Evolutionary conservation across 371 early-diverging fungal genomes (phyloP).

Genomic region (Mucor indicus): DNA sequence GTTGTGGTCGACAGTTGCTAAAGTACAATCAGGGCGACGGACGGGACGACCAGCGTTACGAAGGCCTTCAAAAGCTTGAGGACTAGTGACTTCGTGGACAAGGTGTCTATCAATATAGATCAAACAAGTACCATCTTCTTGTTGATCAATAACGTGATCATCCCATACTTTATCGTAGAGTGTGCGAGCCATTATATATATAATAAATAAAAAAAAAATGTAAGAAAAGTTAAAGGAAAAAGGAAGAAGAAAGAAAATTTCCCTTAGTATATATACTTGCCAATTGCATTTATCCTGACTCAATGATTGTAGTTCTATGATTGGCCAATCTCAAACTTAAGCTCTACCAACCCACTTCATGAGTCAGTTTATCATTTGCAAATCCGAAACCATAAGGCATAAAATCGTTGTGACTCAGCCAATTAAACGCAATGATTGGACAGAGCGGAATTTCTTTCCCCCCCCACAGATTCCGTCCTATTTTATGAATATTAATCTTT

Average conservation of each 20-base stretch:
- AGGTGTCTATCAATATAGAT: slow-evolving; percentile 72
- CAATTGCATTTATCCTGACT: slow-evolving; percentile 22
- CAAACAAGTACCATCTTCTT: slow-evolving; percentile 60
- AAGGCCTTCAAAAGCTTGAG: slow-evolving; percentile 70
- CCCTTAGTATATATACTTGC: not conserved
- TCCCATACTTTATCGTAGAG: slow-evolving; percentile 52
- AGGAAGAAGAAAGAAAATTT: not conserved
- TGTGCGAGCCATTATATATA: slow-evolving; percentile 41
- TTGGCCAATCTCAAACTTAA: slow-evolving; percentile 6
- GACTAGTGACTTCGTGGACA: slow-evolving; percentile 68
- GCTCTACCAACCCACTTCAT: not conserved
- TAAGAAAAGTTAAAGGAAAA: not conserved
- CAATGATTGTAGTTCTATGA: slow-evolving; percentile 1
- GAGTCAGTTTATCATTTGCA: slow-evolving; percentile 14
- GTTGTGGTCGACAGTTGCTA: slow-evolving; percentile 75
- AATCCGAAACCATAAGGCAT: slow-evolving; percentile 7
- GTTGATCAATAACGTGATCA: slow-evolving; percentile 44
- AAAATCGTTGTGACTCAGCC: slow-evolving; percentile 8
- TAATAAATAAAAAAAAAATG: not conserved
- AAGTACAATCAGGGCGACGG: slow-evolving; percentile 63
- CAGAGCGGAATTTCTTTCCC: slow-evolving; percentile 4
- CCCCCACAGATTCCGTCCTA: no score
- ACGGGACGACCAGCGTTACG: slow-evolving; percentile 56
- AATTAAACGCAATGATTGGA: not conserved
- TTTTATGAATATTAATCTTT: no score